Percentiles rank a stretch among this genome's conserved stretches.
Conservation (phyloP, 2,329 filamentous ascomycete genomes). For the Dactylellina cionopaga region DNA sequence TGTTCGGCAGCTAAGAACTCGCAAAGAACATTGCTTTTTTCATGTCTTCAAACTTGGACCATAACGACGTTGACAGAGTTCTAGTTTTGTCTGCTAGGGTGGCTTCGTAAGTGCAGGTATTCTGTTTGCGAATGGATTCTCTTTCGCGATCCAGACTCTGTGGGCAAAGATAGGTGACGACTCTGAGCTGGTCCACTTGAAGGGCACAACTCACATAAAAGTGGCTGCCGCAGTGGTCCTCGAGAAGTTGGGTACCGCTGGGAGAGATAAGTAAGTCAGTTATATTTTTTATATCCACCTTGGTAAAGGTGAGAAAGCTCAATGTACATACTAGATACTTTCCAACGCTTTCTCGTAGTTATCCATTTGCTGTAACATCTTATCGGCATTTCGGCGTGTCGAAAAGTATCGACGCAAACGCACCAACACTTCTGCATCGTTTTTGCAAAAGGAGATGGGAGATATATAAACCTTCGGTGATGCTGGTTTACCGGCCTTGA, state of each 20-base stretch:
- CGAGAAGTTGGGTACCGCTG: conserved; percentile 45
- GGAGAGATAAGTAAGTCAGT: background rate
- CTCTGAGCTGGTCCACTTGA: conserved; percentile 41
- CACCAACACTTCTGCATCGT: conserved; percentile 54
- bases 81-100: background rate
- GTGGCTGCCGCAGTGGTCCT: conserved; percentile 45
- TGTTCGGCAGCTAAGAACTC: no score
- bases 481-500: conserved; percentile 53
- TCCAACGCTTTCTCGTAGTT: conserved; percentile 55
- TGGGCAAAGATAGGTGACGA: conserved; percentile 52
- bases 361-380: conserved; percentile 49
- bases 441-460: conserved; percentile 55
- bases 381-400: conserved; percentile 43
- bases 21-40: background rate
- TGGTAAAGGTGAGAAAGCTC: background rate
- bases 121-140: background rate
- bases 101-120: background rate
- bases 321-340: conserved; percentile 53
- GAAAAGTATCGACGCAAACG: conserved; percentile 54
- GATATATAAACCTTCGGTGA: conserved; percentile 56
- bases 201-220: conserved; percentile 51
- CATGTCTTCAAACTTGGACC: conserved; percentile 10
- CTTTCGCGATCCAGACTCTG: conserved; percentile 28
- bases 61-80: background rate
- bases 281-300: background rate